Conservation (phyloP, 192 early-diverging fungal genomes). For the Cetraspora pellucida region DNA sequence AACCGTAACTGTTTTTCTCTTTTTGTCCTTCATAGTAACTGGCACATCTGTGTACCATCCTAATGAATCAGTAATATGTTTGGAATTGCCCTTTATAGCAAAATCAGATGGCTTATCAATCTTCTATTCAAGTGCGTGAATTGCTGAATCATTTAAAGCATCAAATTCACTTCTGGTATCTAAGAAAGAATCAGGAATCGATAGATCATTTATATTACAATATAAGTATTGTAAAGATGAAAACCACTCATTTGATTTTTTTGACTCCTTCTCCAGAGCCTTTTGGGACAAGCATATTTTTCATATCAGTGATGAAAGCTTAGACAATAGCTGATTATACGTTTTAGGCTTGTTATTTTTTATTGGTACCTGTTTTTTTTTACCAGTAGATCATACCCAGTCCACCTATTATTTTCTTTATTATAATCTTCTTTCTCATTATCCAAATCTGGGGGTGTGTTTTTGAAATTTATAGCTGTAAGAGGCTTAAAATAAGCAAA, state of each 20-base stretch:
- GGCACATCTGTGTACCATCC: not conserved
- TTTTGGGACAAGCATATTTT: not conserved
- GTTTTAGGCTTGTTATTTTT: not conserved
- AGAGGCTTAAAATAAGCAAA: too few species aligned
- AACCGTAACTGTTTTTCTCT: not conserved
- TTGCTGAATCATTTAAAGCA: not conserved
- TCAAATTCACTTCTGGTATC: not conserved
- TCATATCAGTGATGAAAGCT: not conserved
- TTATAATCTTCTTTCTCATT: not conserved
- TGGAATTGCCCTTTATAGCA: not conserved
- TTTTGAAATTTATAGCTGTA: too few species aligned
- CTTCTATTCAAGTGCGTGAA: not conserved
- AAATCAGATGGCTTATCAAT: not conserved
- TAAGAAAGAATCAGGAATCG: slow-evolving; percentile 1
- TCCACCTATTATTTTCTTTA: not conserved
- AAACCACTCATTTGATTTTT: not conserved
- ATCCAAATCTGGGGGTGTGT: not conserved
- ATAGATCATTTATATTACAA: not conserved
- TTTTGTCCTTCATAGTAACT: not conserved
- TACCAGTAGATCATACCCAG: not conserved
- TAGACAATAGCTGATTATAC: not conserved
- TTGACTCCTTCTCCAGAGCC: not conserved
- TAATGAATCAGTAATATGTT: slow-evolving; percentile 1
- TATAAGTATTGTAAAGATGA: not conserved
- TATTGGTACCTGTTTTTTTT: slow-evolving; percentile 1